Evolutionary conservation across 2,329 filamentous ascomycete species (phyloP), one percentile per base, ranked within the genome.

Genomic region (Beauveria pseudobassiana): DNA sequence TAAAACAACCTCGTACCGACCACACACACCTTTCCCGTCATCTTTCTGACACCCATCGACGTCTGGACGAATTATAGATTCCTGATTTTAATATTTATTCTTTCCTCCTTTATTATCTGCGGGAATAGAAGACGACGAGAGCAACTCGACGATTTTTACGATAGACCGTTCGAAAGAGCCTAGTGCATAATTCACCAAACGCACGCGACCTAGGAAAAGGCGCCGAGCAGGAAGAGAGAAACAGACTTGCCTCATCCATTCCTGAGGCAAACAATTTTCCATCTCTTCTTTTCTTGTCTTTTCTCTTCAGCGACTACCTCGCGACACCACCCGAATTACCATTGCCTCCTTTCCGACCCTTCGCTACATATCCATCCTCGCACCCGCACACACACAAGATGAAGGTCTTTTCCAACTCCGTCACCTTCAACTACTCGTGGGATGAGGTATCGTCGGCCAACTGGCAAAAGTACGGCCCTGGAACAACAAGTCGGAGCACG

Each of bases 401-500:
- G 95, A 96, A 96, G 83, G 90, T 98, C 77, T 98, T 98, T 72
- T 90, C 91, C 69, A 96, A 91, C 71, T 81, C 82, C 45, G 90
- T 91, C 77, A 92, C 91, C 64, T 99, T 96, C 78, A 84, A 96
- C 79, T 99, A 99, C 82, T 96, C 93, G 51, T 99, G 95, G 95
- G 91, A 96, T 72, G 93, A 98, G 76, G 95, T 99, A 42, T 96
- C 92, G 28, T 92, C 91, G 16, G 92, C 90, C 73, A 99, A 99
- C 83, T 99, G 95, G 95, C 89, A 87, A 69, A 99, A 99, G 77
- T 99, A 99, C 78, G 96, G 91, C 71, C 93, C 22, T 98, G 95
- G 93, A 99, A 99, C 80, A 90, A 97, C 75, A 95, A 96, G 78
- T 93, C 90, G n/a, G 91, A 92, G 46, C 95, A 99, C 76, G 95